Conservation (phyloP, 2,329 filamentous ascomycete genomes). For the Xylariales sp. region DNA sequence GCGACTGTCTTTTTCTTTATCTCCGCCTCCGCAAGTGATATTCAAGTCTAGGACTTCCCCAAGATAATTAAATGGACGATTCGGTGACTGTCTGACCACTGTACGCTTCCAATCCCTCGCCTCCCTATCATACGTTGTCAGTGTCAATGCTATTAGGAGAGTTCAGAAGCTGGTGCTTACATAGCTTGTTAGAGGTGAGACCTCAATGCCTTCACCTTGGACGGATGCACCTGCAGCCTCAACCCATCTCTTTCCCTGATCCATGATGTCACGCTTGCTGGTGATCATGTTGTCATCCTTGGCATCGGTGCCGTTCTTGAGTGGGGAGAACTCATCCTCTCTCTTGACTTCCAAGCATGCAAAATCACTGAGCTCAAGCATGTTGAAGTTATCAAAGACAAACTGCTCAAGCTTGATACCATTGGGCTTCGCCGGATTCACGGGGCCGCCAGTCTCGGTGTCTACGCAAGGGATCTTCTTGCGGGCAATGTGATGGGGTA, state of each 20-base stretch:
- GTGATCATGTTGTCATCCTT: conserved; percentile 88
- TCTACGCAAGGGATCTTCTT: conserved; percentile 97
- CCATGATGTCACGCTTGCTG: conserved; percentile 84
- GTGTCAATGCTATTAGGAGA: background rate
- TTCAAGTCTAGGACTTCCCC: too few relatives aligned
- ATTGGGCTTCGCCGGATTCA: conserved; percentile 93
- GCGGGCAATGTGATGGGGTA: conserved; percentile 92
- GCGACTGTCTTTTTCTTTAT: too few relatives aligned
- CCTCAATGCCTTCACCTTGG: conserved; percentile 70
- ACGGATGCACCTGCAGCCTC: conserved; percentile 74
- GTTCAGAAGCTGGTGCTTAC: conserved; percentile 52
- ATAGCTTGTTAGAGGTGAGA: conserved; percentile 92
- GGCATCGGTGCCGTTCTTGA: conserved; percentile 67
- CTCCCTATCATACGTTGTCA: too few relatives aligned
- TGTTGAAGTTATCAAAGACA: conserved; percentile 96
- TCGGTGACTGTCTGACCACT: too few relatives aligned
- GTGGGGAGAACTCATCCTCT: conserved; percentile 95
- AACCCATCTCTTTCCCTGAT: conserved; percentile 83
- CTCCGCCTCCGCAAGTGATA: too few relatives aligned
- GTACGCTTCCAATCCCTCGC: too few relatives aligned
- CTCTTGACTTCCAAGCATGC: conserved; percentile 94
- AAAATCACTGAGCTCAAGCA: conserved; percentile 81
- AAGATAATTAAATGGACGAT: too few relatives aligned
- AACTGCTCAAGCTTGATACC: conserved; percentile 99
- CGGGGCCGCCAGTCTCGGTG: conserved; percentile 67